These are phyloP conservation scores for Russula sp. DNA, from an alignment of 768 basidiomycete genomes.

Conservation along the genomic window DNA sequence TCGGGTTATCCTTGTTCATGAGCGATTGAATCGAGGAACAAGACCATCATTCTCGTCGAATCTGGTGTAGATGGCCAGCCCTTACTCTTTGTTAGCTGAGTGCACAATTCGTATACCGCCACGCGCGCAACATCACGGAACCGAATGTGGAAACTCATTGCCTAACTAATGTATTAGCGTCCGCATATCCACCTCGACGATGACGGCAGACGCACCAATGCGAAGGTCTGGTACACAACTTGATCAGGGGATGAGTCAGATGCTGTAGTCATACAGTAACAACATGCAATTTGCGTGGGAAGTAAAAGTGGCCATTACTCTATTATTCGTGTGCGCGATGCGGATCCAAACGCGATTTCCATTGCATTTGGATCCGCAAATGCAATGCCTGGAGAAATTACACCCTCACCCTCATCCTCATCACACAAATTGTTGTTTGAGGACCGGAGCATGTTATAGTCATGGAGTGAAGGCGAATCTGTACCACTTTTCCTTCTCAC, in stretches of 20 bases:
- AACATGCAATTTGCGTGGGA: constrained; percentile 69
- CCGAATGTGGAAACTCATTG: constrained; percentile 93
- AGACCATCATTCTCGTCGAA: constrained; percentile 98
- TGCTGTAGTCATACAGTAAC: too few species aligned
- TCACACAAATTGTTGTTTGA: too few species aligned
- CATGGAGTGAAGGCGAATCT: too few species aligned
- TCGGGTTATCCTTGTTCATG: constrained; percentile 99
- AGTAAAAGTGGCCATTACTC: constrained; percentile 97
- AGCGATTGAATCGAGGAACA: constrained; percentile 88
- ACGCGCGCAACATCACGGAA: constrained; percentile 97
- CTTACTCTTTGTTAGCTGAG: constrained; percentile 89
- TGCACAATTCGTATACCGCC: constrained; percentile 94
- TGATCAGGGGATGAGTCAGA: too few species aligned
- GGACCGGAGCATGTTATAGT: too few species aligned
- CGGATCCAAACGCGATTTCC: too few species aligned
- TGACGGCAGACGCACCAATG: constrained; percentile 48
- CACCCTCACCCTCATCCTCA: too few species aligned
- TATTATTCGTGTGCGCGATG: too few species aligned
- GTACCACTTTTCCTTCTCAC: constrained; percentile 94
- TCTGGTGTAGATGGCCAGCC: constrained; percentile 23
- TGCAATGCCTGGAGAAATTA: too few species aligned
- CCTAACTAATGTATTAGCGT: constrained; percentile 30
- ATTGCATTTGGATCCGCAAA: too few species aligned
- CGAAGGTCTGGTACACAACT: constrained; percentile 65
- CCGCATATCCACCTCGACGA: not conserved